Evolutionary conservation across 768 basidiomycete genomes (phyloP).

Genomic region (Termitomyces eurrhizus): DNA sequence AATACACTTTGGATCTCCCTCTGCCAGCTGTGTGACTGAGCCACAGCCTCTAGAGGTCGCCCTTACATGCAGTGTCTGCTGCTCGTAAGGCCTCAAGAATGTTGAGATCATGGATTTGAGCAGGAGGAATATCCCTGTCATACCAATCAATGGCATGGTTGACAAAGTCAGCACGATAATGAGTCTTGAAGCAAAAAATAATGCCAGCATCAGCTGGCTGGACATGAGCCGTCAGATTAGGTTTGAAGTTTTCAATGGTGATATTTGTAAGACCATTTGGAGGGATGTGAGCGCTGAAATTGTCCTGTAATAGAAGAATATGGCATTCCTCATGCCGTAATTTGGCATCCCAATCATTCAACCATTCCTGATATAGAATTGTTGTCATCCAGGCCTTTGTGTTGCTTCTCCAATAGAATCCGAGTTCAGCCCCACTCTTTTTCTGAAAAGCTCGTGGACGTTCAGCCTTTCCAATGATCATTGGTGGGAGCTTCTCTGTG

Average conservation of each 20-base stretch:
- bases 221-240: no score
- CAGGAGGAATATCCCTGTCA: not conserved
- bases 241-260: no score
- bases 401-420: not conserved
- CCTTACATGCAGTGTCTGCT: not conserved
- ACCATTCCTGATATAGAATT: not conserved
- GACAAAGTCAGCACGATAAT: no score
- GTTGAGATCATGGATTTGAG: not conserved
- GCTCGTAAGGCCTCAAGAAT: not conserved
- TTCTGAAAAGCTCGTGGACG: not conserved
- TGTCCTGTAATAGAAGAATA: not conserved
- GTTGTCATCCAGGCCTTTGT: not conserved
- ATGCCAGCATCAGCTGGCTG: no score
- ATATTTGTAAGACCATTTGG: not conserved
- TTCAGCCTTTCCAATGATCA: not conserved
- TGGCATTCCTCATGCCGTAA: not conserved
- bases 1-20: no score
- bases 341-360: not conserved
- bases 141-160: not conserved
- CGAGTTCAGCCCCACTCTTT: not conserved
- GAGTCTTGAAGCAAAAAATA: no score
- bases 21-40: no score
- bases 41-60: no score
- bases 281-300: not conserved
- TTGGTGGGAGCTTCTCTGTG: not conserved